Percentiles rank a stretch among this genome's conserved stretches.
Conservation (phyloP, 2,329 filamentous ascomycete species). For the Neodidymelliopsis sp. region DNA sequence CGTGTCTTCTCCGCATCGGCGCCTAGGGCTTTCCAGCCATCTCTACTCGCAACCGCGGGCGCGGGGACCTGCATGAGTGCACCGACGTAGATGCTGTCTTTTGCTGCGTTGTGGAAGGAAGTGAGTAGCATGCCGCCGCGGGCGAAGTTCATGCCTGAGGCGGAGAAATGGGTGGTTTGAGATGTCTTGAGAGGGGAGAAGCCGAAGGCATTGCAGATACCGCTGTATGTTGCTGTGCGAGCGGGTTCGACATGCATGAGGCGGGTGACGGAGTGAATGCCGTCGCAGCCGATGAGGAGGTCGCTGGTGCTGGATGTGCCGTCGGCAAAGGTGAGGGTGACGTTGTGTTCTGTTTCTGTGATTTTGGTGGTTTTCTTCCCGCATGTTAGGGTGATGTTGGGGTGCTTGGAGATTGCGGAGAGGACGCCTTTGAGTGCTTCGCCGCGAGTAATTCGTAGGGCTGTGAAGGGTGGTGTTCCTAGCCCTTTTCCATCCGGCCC, state of each 20-base stretch:
- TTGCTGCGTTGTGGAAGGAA: slow-evolving; percentile 47
- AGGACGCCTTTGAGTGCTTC: slow-evolving; percentile 54
- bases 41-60: slow-evolving; percentile 45
- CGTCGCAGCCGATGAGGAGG: slow-evolving; percentile 63
- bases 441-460: slow-evolving; percentile 54
- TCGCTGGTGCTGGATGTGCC: slow-evolving; percentile 56
- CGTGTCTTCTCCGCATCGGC: slow-evolving; percentile 54
- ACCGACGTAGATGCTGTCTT: slow-evolving; percentile 54
- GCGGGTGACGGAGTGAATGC: slow-evolving; percentile 56
- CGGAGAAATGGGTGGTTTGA: slow-evolving; percentile 42
- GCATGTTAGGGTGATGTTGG: slow-evolving; percentile 53
- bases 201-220: slow-evolving; percentile 57
- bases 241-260: slow-evolving; percentile 55
- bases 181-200: slow-evolving; percentile 44
- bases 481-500: slow-evolving; percentile 54
- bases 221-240: slow-evolving; percentile 53
- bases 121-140: slow-evolving; percentile 56
- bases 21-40: slow-evolving; percentile 56
- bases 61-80: slow-evolving; percentile 55
- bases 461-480: slow-evolving; percentile 55
- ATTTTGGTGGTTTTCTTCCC: slow-evolving; percentile 54
- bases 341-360: slow-evolving; percentile 50
- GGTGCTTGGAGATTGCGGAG: slow-evolving; percentile 49
- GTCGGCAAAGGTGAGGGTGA: slow-evolving; percentile 56
- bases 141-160: slow-evolving; percentile 56